These are phyloP conservation scores for Sorghum bicolor DNA, from an alignment of 176 grass and related monocot genomes.

Conservation along the genomic window DNA sequence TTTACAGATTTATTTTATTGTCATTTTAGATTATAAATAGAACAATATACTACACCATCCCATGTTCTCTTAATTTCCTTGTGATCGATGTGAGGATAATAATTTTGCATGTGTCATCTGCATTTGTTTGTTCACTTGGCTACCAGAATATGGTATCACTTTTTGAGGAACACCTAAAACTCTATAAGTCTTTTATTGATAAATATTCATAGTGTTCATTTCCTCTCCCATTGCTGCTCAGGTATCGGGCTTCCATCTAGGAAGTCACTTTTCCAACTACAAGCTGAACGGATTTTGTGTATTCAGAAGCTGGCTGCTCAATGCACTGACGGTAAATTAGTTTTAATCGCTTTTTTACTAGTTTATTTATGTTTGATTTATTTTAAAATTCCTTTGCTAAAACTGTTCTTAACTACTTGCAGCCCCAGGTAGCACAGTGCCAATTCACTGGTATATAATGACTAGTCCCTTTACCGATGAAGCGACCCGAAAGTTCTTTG, in stretches of 20 bases:
- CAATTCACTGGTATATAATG: conserved; percentile 95
- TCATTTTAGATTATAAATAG: background rate
- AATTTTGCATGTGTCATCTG: background rate
- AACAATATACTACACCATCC: background rate
- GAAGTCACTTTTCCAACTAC: conserved; percentile 89
- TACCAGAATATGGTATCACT: background rate
- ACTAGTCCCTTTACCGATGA: conserved; percentile 88
- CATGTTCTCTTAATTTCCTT: background rate
- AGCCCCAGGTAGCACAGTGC: conserved; percentile 42
- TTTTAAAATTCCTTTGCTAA: background rate
- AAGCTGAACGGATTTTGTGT: conserved; percentile 83
- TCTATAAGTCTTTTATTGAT: background rate
- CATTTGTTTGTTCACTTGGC: background rate
- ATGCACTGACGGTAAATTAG: conserved; percentile 57
- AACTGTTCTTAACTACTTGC: conserved; percentile 2
- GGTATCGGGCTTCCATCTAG: conserved; percentile 81
- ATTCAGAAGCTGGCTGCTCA: conserved; percentile 87
- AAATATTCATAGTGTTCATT: conserved; percentile 8
- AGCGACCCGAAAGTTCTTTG: conserved; percentile 64
- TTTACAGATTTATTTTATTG: background rate
- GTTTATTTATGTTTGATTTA: background rate
- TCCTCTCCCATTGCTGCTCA: conserved; percentile 21
- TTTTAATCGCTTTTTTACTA: background rate
- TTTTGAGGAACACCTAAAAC: background rate
- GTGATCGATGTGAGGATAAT: background rate